These are phyloP conservation scores for Mariannaea sp. DNA, from an alignment of 2,329 filamentous ascomycete species.

Conservation along the genomic window DNA sequence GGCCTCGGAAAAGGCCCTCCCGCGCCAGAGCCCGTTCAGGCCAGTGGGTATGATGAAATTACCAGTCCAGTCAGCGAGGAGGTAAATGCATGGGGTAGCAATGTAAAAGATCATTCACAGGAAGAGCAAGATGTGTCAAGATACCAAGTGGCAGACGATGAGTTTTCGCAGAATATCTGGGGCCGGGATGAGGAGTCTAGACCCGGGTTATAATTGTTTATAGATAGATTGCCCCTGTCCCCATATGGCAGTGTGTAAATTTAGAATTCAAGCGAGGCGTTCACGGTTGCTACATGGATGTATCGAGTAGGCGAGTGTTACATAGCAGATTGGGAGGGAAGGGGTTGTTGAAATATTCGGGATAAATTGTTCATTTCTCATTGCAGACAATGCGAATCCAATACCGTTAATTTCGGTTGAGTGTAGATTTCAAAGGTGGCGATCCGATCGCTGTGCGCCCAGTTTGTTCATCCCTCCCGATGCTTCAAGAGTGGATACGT, in stretches of 20 bases:
- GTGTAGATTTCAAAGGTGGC: too few species aligned
- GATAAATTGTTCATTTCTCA: too few species aligned
- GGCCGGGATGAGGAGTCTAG: conserved; percentile 35
- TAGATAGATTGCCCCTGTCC: conserved; percentile 26
- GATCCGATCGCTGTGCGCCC: too few species aligned
- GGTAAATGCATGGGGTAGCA: conserved; percentile 13
- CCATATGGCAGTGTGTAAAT: conserved; percentile 12
- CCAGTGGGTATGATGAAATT: conserved; percentile 26
- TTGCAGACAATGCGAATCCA: too few species aligned
- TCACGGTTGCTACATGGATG: conserved; percentile 19
- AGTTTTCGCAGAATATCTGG: conserved; percentile 54
- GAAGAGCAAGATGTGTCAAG: conserved; percentile 19
- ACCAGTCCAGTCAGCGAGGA: conserved; percentile 32
- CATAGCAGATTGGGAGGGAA: conserved; percentile 10
- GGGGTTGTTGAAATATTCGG: background rate
- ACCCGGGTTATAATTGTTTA: conserved; percentile 24
- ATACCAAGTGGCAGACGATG: conserved; percentile 46
- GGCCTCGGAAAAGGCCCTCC: conserved; percentile 34
- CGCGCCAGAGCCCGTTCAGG: conserved; percentile 16
- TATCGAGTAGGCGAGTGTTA: conserved; percentile 9
- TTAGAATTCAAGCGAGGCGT: conserved; percentile 37
- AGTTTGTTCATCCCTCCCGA: too few species aligned
- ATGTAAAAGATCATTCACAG: conserved; percentile 19
- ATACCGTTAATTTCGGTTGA: too few species aligned
- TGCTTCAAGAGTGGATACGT: too few species aligned